Evolutionary conservation across 352 stramenopile genomes (phyloP).

Genomic region (Globisporangium sylvaticum): DNA sequence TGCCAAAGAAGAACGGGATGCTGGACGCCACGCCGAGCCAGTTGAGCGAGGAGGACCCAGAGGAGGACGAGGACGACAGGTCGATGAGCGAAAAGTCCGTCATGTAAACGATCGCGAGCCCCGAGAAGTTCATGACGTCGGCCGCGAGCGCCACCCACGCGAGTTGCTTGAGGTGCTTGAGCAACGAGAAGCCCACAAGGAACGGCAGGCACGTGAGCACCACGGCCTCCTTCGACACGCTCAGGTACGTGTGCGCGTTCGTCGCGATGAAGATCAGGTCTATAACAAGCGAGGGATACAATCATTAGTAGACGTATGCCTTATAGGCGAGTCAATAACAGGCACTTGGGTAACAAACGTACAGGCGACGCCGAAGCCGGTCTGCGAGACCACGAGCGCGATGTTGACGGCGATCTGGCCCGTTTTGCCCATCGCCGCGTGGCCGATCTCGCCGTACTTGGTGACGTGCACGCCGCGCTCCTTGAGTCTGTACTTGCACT

Average conservation of each 20-base stretch:
- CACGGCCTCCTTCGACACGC: constrained; percentile 25
- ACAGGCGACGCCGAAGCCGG: constrained; percentile 88
- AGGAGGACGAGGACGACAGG: constrained; percentile 3
- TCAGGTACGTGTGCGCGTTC: constrained; percentile 58
- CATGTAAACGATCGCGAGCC: constrained; percentile 62
- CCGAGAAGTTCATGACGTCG: constrained; percentile 70
- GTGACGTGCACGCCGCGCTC: constrained; percentile 37
- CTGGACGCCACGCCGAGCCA: constrained; percentile 36
- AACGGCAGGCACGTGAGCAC: constrained; percentile 30
- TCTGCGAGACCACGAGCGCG: constrained; percentile 85
- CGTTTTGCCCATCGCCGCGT: constrained; percentile 55
- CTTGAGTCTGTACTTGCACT: constrained; percentile 78
- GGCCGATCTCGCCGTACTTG: constrained; percentile 87
- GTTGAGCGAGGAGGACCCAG: constrained; percentile 16
- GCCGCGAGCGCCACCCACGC: constrained; percentile 68
- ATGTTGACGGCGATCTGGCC: constrained; percentile 78
- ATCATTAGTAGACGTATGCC: background rate
- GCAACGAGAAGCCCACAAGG: constrained; percentile 49
- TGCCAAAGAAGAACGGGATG: constrained; percentile 66
- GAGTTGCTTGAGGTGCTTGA: constrained; percentile 65
- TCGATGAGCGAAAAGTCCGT: constrained; percentile 58
- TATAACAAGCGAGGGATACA: background rate
- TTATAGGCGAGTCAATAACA: background rate
- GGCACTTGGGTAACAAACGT: constrained; percentile 6
- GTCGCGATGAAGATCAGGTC: constrained; percentile 83